These are phyloP conservation scores for Sphaerulina populicola DNA, from an alignment of 2,329 filamentous ascomycete species.

Conservation along the genomic window DNA sequence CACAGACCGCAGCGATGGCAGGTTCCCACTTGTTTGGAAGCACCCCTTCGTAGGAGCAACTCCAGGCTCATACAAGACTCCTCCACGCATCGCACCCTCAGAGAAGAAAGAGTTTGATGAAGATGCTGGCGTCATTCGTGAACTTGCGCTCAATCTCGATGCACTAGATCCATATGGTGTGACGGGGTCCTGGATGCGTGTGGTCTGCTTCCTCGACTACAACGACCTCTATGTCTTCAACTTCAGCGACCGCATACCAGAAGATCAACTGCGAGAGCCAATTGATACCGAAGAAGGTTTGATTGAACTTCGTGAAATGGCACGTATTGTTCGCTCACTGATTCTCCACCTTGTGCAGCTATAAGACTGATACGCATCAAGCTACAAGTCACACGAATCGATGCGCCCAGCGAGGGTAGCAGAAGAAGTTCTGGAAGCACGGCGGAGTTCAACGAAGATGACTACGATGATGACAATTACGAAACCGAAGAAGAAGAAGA, in stretches of 20 bases:
- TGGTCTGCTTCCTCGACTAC: constrained; percentile 51
- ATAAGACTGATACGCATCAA: constrained; percentile 63
- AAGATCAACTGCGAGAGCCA: constrained; percentile 38
- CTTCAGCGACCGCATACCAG: constrained; percentile 43
- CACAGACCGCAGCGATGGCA: constrained; percentile 35
- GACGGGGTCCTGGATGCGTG: constrained; percentile 62
- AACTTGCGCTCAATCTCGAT: constrained; percentile 41
- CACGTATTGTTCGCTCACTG: constrained; percentile 22
- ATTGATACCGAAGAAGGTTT: constrained; percentile 52
- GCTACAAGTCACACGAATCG: constrained; percentile 52
- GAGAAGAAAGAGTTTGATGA: constrained; percentile 17
- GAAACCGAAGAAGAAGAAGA: constrained; percentile 25
- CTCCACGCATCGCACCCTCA: constrained; percentile 4
- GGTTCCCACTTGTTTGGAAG: constrained; percentile 49
- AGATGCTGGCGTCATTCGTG: constrained; percentile 22
- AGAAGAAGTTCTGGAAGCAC: neutral
- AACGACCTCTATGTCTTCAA: constrained; percentile 66
- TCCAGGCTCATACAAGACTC: constrained; percentile 18
- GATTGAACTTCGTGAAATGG: constrained; percentile 27
- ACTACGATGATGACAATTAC: constrained; percentile 23
- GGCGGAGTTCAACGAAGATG: constrained; percentile 36
- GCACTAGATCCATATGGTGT: constrained; percentile 61
- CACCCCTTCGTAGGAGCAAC: constrained; percentile 51
- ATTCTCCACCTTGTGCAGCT: constrained; percentile 34
- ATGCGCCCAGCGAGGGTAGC: constrained; percentile 45